Evolutionary conservation across 1,284 basidiomycete genomes (phyloP).

Genomic region (Jaminaea rosea): DNA sequence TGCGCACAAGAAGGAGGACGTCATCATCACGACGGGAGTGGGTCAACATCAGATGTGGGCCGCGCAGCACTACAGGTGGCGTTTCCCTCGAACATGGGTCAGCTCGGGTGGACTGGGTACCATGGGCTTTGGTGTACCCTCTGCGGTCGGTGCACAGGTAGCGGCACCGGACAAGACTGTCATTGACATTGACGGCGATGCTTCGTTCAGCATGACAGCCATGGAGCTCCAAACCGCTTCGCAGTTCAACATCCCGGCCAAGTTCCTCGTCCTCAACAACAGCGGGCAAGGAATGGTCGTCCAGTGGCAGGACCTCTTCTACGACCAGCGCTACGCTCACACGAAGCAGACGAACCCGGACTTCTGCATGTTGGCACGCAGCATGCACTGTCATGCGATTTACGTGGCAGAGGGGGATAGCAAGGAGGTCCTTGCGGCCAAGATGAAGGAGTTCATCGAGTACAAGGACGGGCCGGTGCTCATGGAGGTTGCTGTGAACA

Average conservation of each 20-base stretch:
- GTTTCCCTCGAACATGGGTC: constrained; percentile 73
- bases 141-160: constrained; percentile 92
- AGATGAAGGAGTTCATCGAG: constrained; percentile 98
- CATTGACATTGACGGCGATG: constrained; percentile 92
- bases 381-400: constrained; percentile 87
- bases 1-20: constrained; percentile 69
- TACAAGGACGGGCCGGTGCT: constrained; percentile 83
- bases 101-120: constrained; percentile 88
- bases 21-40: constrained; percentile 85
- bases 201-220: constrained; percentile 91
- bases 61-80: constrained; percentile 88
- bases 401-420: constrained; percentile 63
- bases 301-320: constrained; percentile 98
- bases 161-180: constrained; percentile 87
- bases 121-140: constrained; percentile 94
- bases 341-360: constrained; percentile 90
- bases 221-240: constrained; percentile 95
- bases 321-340: constrained; percentile 86
- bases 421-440: constrained; percentile 69
- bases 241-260: constrained; percentile 86
- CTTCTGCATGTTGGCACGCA: constrained; percentile 74
- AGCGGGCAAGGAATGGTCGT: constrained; percentile 72
- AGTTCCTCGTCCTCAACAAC: constrained; percentile 54
- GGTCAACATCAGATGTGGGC: constrained; percentile 99
- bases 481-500: constrained; percentile 79